phyloP scores from a whole-genome alignment of 441 rosid genomes.

The Populus hybrid region DNA sequence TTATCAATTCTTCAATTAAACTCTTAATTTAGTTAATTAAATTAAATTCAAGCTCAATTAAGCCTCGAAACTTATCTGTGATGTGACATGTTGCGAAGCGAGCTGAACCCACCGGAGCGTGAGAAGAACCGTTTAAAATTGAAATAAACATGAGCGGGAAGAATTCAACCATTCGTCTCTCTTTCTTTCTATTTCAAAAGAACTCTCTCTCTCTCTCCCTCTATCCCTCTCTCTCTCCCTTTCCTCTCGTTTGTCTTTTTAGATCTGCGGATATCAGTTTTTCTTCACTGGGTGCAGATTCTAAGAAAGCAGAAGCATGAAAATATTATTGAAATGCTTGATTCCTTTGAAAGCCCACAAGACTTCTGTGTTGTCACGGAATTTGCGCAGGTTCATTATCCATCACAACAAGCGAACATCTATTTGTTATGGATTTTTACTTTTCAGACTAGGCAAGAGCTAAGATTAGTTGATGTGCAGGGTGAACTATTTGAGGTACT shows the following conservation, averaged over 20 bases:
- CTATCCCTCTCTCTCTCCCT: neutral
- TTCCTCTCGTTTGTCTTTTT: neutral
- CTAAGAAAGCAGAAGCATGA: constrained; percentile 90
- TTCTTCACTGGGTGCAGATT: constrained; percentile 49
- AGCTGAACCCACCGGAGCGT: neutral
- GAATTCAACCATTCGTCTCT: neutral
- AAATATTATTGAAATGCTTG: constrained; percentile 96
- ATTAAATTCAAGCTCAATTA: too few relatives aligned
- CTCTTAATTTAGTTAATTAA: too few relatives aligned
- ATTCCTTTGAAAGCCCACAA: constrained; percentile 89
- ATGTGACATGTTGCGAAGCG: neutral
- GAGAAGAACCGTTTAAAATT: neutral
- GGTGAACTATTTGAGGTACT: constrained; percentile 97
- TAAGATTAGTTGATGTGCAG: constrained; percentile 33
- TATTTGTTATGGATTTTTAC: neutral
- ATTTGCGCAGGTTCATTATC: constrained; percentile 72
- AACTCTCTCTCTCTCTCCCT: too few relatives aligned
- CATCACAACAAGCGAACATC: neutral
- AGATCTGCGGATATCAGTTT: neutral
- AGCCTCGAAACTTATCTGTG: too few relatives aligned
- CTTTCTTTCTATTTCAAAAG: too few relatives aligned
- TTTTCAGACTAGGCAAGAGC: neutral
- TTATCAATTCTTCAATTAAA: too few relatives aligned
- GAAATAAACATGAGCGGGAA: constrained; percentile 19
- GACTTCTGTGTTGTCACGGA: constrained; percentile 99